Percentiles rank a stretch among this genome's conserved stretches.
These are phyloP conservation scores for Tolypocladium endophyticum DNA, from an alignment of 2,329 filamentous ascomycete species.

Conservation along the genomic window DNA sequence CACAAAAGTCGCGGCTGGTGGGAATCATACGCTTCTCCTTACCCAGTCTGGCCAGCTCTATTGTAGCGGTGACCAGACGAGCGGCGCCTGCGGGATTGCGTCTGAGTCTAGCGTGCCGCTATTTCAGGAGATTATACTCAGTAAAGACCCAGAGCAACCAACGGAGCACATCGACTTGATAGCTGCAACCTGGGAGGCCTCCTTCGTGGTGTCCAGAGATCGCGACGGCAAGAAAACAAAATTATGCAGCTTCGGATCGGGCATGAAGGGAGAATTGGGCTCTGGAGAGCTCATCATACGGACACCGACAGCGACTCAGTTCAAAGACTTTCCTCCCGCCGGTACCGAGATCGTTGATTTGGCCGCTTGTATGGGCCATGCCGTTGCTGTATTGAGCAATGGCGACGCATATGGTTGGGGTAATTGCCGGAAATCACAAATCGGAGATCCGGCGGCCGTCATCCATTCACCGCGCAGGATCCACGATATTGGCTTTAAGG, in stretches of 20 bases:
- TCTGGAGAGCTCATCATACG: slow-evolving; percentile 42
- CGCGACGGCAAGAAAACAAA: slow-evolving; percentile 27
- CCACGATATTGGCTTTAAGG: slow-evolving; percentile 47
- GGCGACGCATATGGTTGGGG: slow-evolving; percentile 86
- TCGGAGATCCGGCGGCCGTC: slow-evolving; percentile 49
- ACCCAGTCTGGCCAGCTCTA: slow-evolving; percentile 49
- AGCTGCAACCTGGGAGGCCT: slow-evolving; percentile 72
- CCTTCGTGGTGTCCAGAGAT: slow-evolving; percentile 47
- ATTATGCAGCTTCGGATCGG: slow-evolving; percentile 55
- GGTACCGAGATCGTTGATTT: slow-evolving; percentile 52
- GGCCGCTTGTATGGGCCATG: slow-evolving; percentile 67
- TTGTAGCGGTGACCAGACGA: slow-evolving; percentile 50
- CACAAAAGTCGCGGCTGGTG: slow-evolving; percentile 48
- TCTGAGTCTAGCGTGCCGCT: slow-evolving; percentile 18
- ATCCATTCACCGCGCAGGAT: slow-evolving; percentile 54
- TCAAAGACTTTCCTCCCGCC: slow-evolving; percentile 54
- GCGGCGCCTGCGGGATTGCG: slow-evolving; percentile 42
- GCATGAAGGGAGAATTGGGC: slow-evolving; percentile 63
- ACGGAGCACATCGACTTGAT: slow-evolving; percentile 29
- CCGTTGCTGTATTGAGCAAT: slow-evolving; percentile 60
- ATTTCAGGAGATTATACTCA: slow-evolving; percentile 29
- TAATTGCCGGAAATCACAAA: slow-evolving; percentile 72
- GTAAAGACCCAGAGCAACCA: slow-evolving; percentile 13
- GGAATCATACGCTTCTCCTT: slow-evolving; percentile 77
- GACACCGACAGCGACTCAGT: slow-evolving; percentile 32